A percentile compares a stretch with the other conserved stretches of the same genome.
Conservation (phyloP, 257 asterid genomes). For the Petunia axillaris region DNA sequence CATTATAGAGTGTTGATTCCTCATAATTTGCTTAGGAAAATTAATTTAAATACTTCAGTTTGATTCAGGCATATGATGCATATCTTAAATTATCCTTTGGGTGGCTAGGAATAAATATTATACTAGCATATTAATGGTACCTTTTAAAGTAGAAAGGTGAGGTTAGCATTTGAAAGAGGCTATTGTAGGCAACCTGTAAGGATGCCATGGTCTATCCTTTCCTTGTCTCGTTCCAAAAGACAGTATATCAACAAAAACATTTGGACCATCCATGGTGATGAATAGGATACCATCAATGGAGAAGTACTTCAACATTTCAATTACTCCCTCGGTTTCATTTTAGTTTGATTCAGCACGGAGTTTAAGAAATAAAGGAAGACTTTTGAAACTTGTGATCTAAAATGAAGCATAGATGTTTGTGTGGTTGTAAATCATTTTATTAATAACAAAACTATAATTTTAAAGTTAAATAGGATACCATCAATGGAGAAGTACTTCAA, state of each 20-base stretch:
- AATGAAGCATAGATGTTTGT: too few species aligned
- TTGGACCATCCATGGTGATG: background rate
- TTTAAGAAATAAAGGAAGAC: too few species aligned
- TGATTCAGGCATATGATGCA: conserved; percentile 10
- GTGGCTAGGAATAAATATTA: background rate
- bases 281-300: too few species aligned
- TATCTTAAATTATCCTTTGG: background rate
- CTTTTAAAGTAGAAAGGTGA: conserved; percentile 6
- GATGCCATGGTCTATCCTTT: background rate
- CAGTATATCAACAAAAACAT: background rate
- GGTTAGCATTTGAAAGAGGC: conserved; percentile 18
- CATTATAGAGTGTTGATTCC: background rate
- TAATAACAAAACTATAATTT: too few species aligned
- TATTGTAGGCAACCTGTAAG: background rate
- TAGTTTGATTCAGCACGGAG: too few species aligned
- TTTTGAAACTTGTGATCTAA: too few species aligned
- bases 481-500: too few species aligned
- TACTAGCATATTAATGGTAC: conserved; percentile 19
- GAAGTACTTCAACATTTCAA: too few species aligned
- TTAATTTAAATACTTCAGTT: conserved; percentile 13
- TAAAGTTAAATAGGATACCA: too few species aligned
- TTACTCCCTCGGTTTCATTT: too few species aligned
- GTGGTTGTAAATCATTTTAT: too few species aligned
- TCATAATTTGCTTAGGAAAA: background rate
- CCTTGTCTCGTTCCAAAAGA: background rate